These are phyloP conservation scores for Fusarium cicatricum DNA, from an alignment of 2,329 filamentous ascomycete genomes.

Conservation along the genomic window DNA sequence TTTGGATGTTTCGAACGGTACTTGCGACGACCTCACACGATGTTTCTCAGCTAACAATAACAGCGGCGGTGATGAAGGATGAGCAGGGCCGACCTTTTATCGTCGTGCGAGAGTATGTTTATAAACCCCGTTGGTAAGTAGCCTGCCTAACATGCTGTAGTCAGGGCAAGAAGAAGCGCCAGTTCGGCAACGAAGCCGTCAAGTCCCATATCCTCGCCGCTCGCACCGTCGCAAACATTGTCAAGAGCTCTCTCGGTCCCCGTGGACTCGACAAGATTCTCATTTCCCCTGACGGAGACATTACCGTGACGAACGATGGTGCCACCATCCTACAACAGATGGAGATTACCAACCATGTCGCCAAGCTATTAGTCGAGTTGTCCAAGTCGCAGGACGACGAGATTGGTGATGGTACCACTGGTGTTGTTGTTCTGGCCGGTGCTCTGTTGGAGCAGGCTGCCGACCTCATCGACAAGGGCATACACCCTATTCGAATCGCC, in stretches of 20 bases:
- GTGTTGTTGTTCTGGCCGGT: slow-evolving; percentile 94
- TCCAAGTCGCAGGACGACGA: slow-evolving; percentile 99
- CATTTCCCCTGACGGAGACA: slow-evolving; percentile 98
- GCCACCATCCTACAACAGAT: slow-evolving; percentile 98
- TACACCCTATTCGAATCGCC: slow-evolving; percentile 97
- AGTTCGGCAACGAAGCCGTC: slow-evolving; percentile 95
- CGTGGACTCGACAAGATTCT: slow-evolving; percentile 98
- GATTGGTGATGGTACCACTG: slow-evolving; percentile 97
- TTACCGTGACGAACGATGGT: slow-evolving; percentile 98
- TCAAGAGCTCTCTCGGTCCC: slow-evolving; percentile 95
- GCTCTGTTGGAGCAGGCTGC: slow-evolving; percentile 95
- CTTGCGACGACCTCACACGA: slow-evolving; percentile 19
- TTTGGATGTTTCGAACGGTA: slow-evolving; percentile 87
- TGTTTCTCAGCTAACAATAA: slow-evolving; percentile 34
- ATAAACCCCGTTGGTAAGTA: slow-evolving; percentile 1
- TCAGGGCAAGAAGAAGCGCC: slow-evolving; percentile 97
- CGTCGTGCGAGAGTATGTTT: slow-evolving; percentile 90
- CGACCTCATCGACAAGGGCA: slow-evolving; percentile 99
- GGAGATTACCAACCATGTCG: slow-evolving; percentile 99
- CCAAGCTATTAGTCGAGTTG: slow-evolving; percentile 94
- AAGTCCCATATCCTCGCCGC: slow-evolving; percentile 98
- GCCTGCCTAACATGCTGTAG: slow-evolving; percentile 55
- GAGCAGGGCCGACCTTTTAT: slow-evolving; percentile 98
- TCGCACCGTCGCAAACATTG: slow-evolving; percentile 93
- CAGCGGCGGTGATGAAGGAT: slow-evolving; percentile 87